Conservation (phyloP, 164 flowering plant genomes). For the Houttuynia cordata region DNA sequence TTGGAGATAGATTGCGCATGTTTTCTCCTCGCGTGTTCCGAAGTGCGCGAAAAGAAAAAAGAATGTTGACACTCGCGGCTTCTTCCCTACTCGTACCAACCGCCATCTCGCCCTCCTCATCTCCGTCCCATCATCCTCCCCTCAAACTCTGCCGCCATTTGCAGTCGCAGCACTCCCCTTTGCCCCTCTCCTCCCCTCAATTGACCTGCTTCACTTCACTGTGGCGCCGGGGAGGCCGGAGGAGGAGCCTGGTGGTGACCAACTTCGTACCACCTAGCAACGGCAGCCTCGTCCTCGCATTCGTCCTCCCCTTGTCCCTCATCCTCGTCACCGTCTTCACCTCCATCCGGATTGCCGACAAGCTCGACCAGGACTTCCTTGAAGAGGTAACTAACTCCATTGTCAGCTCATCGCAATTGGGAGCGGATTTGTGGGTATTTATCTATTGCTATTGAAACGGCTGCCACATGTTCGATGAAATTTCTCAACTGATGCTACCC, state of each 20-base stretch:
- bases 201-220: neutral
- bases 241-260: slow-evolving; percentile 8
- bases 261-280: slow-evolving; percentile 14
- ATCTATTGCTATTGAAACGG: neutral
- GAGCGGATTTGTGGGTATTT: neutral
- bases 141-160: neutral
- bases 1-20: too few species aligned
- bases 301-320: slow-evolving; percentile 64
- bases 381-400: slow-evolving; percentile 46
- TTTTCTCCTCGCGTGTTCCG: too few species aligned
- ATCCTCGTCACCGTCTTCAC: slow-evolving; percentile 55
- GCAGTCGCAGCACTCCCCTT: neutral
- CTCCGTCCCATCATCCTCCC: neutral
- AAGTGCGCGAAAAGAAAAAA: too few species aligned
- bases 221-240: neutral
- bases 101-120: neutral
- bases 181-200: neutral
- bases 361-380: slow-evolving; percentile 63
- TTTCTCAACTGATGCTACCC: neutral
- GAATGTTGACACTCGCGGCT: too few species aligned
- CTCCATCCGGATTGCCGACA: slow-evolving; percentile 54
- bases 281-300: slow-evolving; percentile 41
- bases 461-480: neutral
- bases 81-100: too few species aligned
- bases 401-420: neutral